Base-by-base conservation (phyloP, 192 early-diverging fungal genomes). In the Backusella parvicylindrica region DNA sequence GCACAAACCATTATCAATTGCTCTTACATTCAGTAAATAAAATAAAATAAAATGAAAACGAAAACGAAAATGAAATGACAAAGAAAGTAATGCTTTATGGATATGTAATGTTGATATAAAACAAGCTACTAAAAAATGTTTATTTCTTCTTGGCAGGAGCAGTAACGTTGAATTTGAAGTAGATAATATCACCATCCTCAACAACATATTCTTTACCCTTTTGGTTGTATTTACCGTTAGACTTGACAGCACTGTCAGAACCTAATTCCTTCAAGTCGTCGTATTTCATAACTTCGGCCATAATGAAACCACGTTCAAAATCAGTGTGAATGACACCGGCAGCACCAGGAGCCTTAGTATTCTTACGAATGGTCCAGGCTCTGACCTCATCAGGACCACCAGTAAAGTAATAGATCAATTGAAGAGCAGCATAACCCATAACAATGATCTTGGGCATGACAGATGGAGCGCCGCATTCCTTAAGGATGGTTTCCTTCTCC, bases 121-220 rank as follows among this genome's bases (percentile, higher is more conserved):
- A 60, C 53, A 60, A 26, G 53, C 26, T 60, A 11, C 28, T 28
- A 1, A 60, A 37, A 60, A 38, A 8, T 15, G 40, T 73, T 43
- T 64, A 64, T 50, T 78, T 73, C 67, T 78, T 78, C 66, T 78
- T 78, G 28, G 71, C 40, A 28, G 76, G 33, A 38, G 77, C 71
- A 53, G 77, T 78, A 66, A 78, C 77, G 50, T 78, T 78, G 66
- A 73, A 72, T 75, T 83, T 83, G 88, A 93, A 92, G 79, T 90
- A 91, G 50, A 96, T 91, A 30, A 99, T 92, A 78, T 98, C 97
- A 50, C 97, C 98, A 80, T 97, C 96, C 76, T 94, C 87, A 50
- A 98, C 95, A 43, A 93, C 81, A 56, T 98, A 95, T 0, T 98
- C 95, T 74, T 96, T 94, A 65, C 98, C 96, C 85, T 98, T 95